Conservation (phyloP, 2,329 filamentous ascomycete species). For the Penicillium italicum region DNA sequence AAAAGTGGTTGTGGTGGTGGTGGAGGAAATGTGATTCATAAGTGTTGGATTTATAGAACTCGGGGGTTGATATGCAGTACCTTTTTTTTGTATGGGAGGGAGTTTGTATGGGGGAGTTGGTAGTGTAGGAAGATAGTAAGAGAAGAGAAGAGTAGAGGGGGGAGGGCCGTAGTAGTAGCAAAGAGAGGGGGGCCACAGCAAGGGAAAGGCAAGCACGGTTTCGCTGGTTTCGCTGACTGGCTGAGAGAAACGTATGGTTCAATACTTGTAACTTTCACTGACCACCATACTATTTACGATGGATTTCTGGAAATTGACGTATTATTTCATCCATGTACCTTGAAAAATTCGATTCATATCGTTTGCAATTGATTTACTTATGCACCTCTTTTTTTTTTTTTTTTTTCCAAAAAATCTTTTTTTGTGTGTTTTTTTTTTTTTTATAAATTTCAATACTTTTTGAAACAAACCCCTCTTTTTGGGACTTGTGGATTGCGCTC, state of each 20-base stretch:
- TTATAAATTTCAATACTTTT: constrained; percentile 6
- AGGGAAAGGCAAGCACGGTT: constrained; percentile 18
- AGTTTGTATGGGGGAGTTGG: constrained; percentile 31
- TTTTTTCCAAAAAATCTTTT: no score
- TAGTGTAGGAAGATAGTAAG: constrained; percentile 31
- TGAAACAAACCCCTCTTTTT: constrained; percentile 16
- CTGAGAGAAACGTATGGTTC: constrained; percentile 21
- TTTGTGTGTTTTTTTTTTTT: constrained; percentile 8
- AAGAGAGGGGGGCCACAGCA: constrained; percentile 29
- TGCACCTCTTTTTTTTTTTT: constrained; percentile 3
- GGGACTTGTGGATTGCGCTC: constrained; percentile 17
- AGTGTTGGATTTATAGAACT: constrained; percentile 27
- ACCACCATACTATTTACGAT: neutral
- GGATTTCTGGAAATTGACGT: neutral
- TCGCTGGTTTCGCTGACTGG: constrained; percentile 25
- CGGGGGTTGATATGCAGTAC: constrained; percentile 38
- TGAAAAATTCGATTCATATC: neutral
- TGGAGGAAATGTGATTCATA: constrained; percentile 20
- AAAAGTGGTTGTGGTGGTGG: constrained; percentile 24
- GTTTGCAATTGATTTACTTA: neutral
- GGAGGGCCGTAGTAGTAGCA: constrained; percentile 36
- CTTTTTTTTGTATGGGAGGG: constrained; percentile 33
- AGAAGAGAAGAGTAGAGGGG: constrained; percentile 31
- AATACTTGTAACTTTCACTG: constrained; percentile 20
- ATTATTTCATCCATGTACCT: neutral